Percentiles rank a stretch among this genome's conserved stretches.
These are phyloP conservation scores for Astrothelium macrocarpum DNA, from an alignment of 495 filamentous ascomycete genomes.

Conservation along the genomic window DNA sequence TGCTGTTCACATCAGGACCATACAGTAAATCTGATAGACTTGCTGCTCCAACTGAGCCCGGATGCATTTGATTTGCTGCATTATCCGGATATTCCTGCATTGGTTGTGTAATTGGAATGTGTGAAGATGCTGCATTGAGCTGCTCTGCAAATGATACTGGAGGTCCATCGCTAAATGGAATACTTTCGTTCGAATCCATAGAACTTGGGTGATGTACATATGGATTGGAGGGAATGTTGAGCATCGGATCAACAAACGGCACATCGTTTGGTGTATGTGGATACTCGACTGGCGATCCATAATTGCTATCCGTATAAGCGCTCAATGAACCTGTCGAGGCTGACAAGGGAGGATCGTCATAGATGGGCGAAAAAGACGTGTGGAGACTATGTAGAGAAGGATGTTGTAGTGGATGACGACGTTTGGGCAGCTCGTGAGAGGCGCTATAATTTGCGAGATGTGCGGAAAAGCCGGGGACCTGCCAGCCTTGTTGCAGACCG, in stretches of 20 bases:
- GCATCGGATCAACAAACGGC: slow-evolving; percentile 20
- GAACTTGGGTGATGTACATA: slow-evolving; percentile 12
- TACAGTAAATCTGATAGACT: slow-evolving; percentile 2
- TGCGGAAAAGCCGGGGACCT: slow-evolving; percentile 25
- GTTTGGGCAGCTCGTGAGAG: background rate
- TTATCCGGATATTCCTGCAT: background rate
- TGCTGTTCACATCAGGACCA: background rate
- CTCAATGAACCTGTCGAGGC: slow-evolving; percentile 36
- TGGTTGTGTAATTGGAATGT: background rate
- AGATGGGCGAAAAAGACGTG: slow-evolving; percentile 29
- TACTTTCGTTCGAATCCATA: slow-evolving; percentile 21
- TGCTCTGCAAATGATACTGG: slow-evolving; percentile 36
- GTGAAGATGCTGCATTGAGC: slow-evolving; percentile 17
- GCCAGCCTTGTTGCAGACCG: slow-evolving; percentile 23
- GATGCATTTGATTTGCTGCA: background rate
- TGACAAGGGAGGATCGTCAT: slow-evolving; percentile 32
- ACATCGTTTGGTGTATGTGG: slow-evolving; percentile 29
- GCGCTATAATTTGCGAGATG: slow-evolving; percentile 16
- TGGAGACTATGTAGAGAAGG: slow-evolving; percentile 35
- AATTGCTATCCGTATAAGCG: slow-evolving; percentile 38
- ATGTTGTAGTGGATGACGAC: slow-evolving; percentile 13
- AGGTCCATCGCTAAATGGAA: slow-evolving; percentile 21
- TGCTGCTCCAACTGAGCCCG: background rate
- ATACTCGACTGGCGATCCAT: slow-evolving; percentile 37
- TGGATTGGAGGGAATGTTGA: background rate